A percentile compares a stretch with the other conserved stretches of the same genome.
Evolutionary conservation across 129 eudicot genomes (phyloP).

Genomic region (Pseudognaphalium luteoalbum): DNA sequence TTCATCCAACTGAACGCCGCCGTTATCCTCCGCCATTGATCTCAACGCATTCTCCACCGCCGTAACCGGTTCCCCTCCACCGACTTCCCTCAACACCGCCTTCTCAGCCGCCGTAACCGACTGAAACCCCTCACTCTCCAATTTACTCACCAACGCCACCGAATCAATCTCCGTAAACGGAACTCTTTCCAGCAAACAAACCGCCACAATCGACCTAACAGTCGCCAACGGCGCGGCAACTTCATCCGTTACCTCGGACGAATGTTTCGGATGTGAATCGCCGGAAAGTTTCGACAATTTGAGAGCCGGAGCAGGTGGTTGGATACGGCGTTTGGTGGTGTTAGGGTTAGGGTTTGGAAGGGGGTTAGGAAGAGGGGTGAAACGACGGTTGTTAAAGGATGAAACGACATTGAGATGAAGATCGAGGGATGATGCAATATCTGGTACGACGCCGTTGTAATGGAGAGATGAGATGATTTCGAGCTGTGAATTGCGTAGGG

Average conservation of each 20-base stretch:
- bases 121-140: conserved; percentile 65
- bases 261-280: conserved; percentile 19
- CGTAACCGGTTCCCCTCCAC: conserved; percentile 59
- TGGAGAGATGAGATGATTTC: conserved; percentile 82
- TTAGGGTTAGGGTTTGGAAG: conserved; percentile 56
- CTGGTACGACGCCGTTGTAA: conserved; percentile 53
- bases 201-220: conserved; percentile 87
- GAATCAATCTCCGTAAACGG: conserved; percentile 88
- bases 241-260: conserved; percentile 40
- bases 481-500: conserved; percentile 61
- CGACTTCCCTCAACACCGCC: conserved; percentile 64
- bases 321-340: conserved; percentile 32
- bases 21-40: conserved; percentile 79
- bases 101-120: conserved; percentile 55
- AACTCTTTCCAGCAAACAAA: conserved; percentile 70
- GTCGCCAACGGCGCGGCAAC: conserved; percentile 45
- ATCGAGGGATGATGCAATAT: conserved; percentile 71
- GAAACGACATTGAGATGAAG: conserved; percentile 78
- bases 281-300: conserved; percentile 30
- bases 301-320: conserved; percentile 27
- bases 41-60: conserved; percentile 93
- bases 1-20: conserved; percentile 74
- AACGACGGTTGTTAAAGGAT: conserved; percentile 59
- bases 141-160: conserved; percentile 56
- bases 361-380: conserved; percentile 64